Base-by-base conservation (phyloP, 768 basidiomycete species). In the Paxillus ammoniavirescens region DNA sequence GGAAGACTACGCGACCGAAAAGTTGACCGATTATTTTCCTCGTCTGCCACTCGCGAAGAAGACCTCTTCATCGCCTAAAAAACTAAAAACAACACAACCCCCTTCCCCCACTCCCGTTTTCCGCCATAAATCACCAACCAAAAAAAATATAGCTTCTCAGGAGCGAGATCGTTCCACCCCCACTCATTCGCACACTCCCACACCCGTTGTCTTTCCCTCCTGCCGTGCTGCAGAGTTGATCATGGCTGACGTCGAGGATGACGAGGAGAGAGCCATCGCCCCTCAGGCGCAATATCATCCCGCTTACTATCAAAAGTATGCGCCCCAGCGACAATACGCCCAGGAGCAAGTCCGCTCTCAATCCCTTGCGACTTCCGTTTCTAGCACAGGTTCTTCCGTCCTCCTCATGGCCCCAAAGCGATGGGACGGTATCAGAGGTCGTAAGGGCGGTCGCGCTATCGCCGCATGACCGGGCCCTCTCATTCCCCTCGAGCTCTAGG, bases 171-270 rank as follows among this genome's bases (percentile, higher is more conserved):
- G 49, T 12, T 52, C 61, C 2, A 57, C 65, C 3, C 60, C 69
- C 38, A 56, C 62, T 0, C 55, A 61, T 41, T 63, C 65, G 0
- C 68, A 69, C 52, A 69, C 68, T 0, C 68, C 68, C 2, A 70
- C 68, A 0, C 68, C 68, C 2, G 70, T 70, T 31, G 41, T 72
- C 3, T 70, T 70, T 33, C 68, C 68, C 35, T 70, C 68, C 15
- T 70, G 70, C 37, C 65, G 68, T 5, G 62, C 68, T 1, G 60
- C 33, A 1, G 66, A 68, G 9, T 41, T 67, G n/a, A 55, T 58
- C 17, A 70, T 64, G 70, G 70, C 57, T 21, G 62, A 65, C 38
- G 64, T 56, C 35, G 60, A 57, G 1, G 65, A 70, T 0, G 56
- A 63, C 9, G 66, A 71, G 15, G 60, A 59, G 10, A 41, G 54